A percentile compares a stretch with the other conserved stretches of the same genome.
Evolutionary conservation across 2,329 filamentous ascomycete species (phyloP).

Genomic region (Nothomitra cinnamomea): DNA sequence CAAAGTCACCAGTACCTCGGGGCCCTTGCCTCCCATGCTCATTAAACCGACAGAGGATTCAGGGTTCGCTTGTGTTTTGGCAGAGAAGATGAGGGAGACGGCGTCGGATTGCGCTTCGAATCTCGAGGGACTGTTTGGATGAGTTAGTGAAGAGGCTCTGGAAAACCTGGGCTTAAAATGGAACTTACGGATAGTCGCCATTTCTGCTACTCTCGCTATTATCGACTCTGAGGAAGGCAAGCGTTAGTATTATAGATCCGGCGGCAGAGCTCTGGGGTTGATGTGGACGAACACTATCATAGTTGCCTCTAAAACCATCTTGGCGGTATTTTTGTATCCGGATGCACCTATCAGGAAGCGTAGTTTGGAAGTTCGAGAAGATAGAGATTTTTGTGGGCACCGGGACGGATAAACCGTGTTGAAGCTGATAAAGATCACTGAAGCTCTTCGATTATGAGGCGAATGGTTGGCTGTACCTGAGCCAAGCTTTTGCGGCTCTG

Average conservation of each 20-base stretch:
- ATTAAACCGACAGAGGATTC: conserved; percentile 95
- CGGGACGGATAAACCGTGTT: neutral
- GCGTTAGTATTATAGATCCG: conserved; percentile 14
- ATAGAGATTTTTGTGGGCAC: neutral
- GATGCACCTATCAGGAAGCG: too few species aligned
- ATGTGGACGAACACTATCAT: conserved; percentile 58
- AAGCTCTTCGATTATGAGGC: neutral
- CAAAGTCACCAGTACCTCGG: conserved; percentile 89
- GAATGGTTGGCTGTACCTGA: neutral
- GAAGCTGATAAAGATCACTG: neutral
- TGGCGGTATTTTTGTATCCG: neutral
- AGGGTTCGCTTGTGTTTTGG: conserved; percentile 86
- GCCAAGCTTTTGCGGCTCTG: neutral
- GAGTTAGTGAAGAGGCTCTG: conserved; percentile 6
- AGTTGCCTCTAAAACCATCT: conserved; percentile 94
- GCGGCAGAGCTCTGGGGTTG: conserved; percentile 2
- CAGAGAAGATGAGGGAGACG: conserved; percentile 86
- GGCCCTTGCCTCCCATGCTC: conserved; percentile 97
- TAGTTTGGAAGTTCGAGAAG: neutral
- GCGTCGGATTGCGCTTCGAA: conserved; percentile 95
- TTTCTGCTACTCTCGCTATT: conserved; percentile 98
- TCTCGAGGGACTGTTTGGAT: conserved; percentile 57
- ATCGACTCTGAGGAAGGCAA: conserved; percentile 47
- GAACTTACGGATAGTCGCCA: conserved; percentile 57
- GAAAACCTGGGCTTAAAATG: neutral